phyloP scores from a whole-genome alignment of 805 yeast species.

The Ogataea philodendri region DNA sequence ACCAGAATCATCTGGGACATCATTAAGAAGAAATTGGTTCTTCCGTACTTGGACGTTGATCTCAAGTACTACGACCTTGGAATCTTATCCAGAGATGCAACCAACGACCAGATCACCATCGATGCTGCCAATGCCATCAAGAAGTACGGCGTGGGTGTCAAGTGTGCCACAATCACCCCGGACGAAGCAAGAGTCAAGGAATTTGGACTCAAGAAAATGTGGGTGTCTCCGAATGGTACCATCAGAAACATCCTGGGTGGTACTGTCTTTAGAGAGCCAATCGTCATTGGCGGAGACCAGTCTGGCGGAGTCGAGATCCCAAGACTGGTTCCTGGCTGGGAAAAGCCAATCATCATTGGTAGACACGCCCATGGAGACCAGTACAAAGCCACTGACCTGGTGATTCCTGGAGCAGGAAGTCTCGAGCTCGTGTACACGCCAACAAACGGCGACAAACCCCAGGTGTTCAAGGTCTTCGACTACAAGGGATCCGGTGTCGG shows the following conservation, averaged over 20 bases:
- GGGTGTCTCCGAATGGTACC: constrained; percentile 85
- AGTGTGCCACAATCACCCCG: constrained; percentile 85
- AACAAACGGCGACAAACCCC: constrained; percentile 48
- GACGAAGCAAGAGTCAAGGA: constrained; percentile 79
- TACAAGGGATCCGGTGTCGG: constrained; percentile 72
- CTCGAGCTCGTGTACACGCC: constrained; percentile 68
- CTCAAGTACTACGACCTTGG: constrained; percentile 76
- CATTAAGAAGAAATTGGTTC: constrained; percentile 64
- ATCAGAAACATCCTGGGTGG: constrained; percentile 79
- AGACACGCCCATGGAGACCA: constrained; percentile 87
- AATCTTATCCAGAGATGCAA: constrained; percentile 63
- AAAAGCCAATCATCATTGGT: constrained; percentile 78
- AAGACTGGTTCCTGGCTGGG: constrained; percentile 75
- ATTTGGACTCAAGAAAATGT: constrained; percentile 72
- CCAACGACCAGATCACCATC: constrained; percentile 69
- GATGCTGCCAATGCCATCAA: constrained; percentile 78
- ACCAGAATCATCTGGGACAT: constrained; percentile 80
- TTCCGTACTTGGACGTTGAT: constrained; percentile 70
- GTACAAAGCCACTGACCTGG: constrained; percentile 75
- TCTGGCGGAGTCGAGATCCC: constrained; percentile 53
- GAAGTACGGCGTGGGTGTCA: constrained; percentile 75
- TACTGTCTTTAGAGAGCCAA: constrained; percentile 82
- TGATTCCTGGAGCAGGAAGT: constrained; percentile 64
- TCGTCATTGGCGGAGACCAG: constrained; percentile 55
- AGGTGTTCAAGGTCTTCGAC: constrained; percentile 54